These are phyloP conservation scores for Paramecium primaurelia DNA, from an alignment of 73 alveolate genomes.

Conservation along the genomic window DNA sequence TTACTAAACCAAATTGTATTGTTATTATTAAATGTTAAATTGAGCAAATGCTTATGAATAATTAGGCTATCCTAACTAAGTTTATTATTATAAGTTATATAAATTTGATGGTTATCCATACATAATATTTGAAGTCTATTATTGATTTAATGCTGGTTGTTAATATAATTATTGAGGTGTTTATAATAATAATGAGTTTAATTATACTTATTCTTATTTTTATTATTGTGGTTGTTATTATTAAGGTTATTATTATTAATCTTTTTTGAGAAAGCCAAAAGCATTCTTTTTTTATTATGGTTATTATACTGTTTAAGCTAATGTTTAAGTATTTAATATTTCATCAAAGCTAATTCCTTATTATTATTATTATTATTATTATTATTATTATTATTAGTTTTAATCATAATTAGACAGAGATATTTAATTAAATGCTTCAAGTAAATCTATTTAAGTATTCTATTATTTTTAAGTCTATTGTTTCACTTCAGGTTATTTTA, in stretches of 20 bases:
- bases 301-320: neutral
- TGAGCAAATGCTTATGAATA: neutral
- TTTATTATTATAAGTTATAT: neutral
- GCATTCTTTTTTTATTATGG: constrained; percentile 2
- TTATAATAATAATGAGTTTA: neutral
- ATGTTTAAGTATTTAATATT: neutral
- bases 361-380: neutral
- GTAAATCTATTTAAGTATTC: neutral
- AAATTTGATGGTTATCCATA: neutral
- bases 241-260: neutral
- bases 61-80: neutral
- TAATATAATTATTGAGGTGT: neutral
- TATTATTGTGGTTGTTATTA: neutral
- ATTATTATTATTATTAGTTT: neutral
- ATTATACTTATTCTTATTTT: neutral
- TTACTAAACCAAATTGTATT: neutral
- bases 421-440: neutral
- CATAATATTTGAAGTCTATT: neutral
- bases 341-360: neutral
- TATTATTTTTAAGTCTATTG: neutral
- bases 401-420: neutral
- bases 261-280: neutral
- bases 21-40: neutral
- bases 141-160: neutral
- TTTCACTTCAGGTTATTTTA: neutral